Conservation (phyloP, 805 yeast genomes). For the Candida succiphila region DNA sequence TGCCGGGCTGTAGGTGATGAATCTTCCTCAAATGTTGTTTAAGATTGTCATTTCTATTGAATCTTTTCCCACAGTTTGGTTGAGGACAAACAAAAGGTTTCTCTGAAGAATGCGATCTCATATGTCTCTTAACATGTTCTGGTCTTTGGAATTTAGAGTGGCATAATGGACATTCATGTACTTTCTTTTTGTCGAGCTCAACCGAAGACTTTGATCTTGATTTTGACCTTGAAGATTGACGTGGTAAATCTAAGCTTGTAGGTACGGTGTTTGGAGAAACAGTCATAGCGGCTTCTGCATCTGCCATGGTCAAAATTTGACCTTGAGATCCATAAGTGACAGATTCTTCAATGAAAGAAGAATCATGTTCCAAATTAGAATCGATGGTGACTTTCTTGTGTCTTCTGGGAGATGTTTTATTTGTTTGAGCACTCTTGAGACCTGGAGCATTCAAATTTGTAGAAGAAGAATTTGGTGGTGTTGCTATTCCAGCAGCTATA, state of each 20-base stretch:
- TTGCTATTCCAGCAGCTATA: slow-evolving; percentile 1
- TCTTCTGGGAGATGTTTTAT: slow-evolving; percentile 15
- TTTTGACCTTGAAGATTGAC: slow-evolving; percentile 23
- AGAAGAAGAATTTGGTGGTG: slow-evolving; percentile 2
- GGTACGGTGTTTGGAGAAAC: slow-evolving; percentile 1
- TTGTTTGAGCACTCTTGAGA: neutral
- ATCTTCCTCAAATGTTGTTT: slow-evolving; percentile 56
- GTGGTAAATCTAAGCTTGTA: slow-evolving; percentile 18
- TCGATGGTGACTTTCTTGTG: slow-evolving; percentile 1
- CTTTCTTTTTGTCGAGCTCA: slow-evolving; percentile 37
- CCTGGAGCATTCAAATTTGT: neutral
- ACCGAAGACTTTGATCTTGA: slow-evolving; percentile 18
- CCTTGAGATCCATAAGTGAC: neutral
- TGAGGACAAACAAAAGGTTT: slow-evolving; percentile 48
- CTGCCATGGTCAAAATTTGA: slow-evolving; percentile 9
- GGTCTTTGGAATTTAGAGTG: slow-evolving; percentile 56
- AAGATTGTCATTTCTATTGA: slow-evolving; percentile 49
- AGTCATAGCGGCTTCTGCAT: slow-evolving; percentile 2
- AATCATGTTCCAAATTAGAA: neutral
- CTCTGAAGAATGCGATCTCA: slow-evolving; percentile 48
- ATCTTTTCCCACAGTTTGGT: slow-evolving; percentile 41
- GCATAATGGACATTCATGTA: slow-evolving; percentile 57
- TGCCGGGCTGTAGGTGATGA: too few species aligned
- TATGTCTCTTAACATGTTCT: slow-evolving; percentile 60
- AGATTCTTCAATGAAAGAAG: neutral